Evolutionary conservation across 495 filamentous ascomycete genomes (phyloP), one percentile per base, ranked within the genome.

Genomic region (Trichoderma reesei): DNA sequence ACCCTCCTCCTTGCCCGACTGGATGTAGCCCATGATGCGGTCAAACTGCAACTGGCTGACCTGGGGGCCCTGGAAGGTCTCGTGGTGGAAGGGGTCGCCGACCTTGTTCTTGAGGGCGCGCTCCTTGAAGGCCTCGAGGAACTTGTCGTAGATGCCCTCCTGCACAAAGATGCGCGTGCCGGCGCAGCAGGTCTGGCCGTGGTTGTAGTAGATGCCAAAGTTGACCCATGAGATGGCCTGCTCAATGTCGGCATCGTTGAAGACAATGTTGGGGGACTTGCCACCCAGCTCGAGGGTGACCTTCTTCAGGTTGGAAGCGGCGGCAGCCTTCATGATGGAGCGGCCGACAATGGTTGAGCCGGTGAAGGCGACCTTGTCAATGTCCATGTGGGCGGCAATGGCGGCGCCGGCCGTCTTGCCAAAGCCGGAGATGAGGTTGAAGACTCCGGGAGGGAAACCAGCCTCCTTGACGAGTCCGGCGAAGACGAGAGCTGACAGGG

Each of bases 51-150:
- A 78, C 77, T 98, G 82, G 37, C 90, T 96, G 69, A 98, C 90
- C 76, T 97, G 94, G 36, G 94, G 94, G 65, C 94, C 94, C 80
- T 98, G 95, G 91, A 98, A 98, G 65, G 94, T 98, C 62, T 88
- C 82, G 60, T 78, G 66, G 64, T 83, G 78, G 82, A 97, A 97
- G 70, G 94, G 94, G 80, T 98, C 91, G 65, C 95, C 94, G 68
- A 98, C 78, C 69, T 67, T 63, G 59, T 65, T 60, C 20, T 44
- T 31, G 8, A 41, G 20, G 18, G 56, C 54, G 38, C 41, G 64
- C 48, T 66, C 64, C 68, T 83, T 83, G 72, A 88, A 86, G 20
- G 70, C 78, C 64, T 79, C 80, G 61, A 89, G 78, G 68, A 86
- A 87, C 62, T 76, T 76, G 38, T 84, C 81, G 65, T 82, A 81